phyloP scores from a whole-genome alignment of 176 grass and related monocot species.

The Echinochloa phyllopogon region DNA sequence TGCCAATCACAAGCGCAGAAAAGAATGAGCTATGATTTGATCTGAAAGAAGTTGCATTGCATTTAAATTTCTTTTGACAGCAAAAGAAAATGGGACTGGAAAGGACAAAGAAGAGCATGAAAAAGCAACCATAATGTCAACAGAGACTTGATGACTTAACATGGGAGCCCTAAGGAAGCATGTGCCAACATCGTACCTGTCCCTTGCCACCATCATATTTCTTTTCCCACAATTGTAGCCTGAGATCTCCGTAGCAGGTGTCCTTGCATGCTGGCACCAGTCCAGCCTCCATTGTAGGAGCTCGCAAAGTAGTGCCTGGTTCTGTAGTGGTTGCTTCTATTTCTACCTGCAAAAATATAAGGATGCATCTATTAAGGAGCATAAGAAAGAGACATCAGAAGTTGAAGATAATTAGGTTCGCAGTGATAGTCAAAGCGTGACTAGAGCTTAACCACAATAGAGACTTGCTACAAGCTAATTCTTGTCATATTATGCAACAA shows the following conservation, averaged over 20 bases:
- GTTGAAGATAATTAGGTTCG: neutral
- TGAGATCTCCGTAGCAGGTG: conserved; percentile 87
- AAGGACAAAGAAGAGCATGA: neutral
- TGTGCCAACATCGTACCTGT: conserved; percentile 42
- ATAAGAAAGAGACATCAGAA: conserved; percentile 14
- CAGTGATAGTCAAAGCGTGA: neutral
- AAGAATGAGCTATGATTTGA: neutral
- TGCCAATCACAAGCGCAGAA: neutral
- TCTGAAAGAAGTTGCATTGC: neutral
- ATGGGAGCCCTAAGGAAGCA: neutral
- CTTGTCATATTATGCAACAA: conserved; percentile 4
- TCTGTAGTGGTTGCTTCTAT: conserved; percentile 74
- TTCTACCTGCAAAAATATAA: conserved; percentile 60
- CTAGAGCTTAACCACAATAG: neutral
- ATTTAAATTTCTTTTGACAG: neutral
- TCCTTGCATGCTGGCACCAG: conserved; percentile 88
- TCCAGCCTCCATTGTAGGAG: conserved; percentile 84
- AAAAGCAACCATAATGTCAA: neutral
- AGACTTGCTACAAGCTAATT: neutral
- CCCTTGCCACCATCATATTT: conserved; percentile 66
- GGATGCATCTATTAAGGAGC: conserved; percentile 17
- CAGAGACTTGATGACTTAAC: neutral
- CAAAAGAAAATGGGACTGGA: neutral
- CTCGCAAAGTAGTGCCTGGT: conserved; percentile 71
- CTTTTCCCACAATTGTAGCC: conserved; percentile 84